Percentiles rank a stretch among this genome's conserved stretches.
phyloP scores from a whole-genome alignment of 2,329 filamentous ascomycete species.

The Aureobasidium pullulans region DNA sequence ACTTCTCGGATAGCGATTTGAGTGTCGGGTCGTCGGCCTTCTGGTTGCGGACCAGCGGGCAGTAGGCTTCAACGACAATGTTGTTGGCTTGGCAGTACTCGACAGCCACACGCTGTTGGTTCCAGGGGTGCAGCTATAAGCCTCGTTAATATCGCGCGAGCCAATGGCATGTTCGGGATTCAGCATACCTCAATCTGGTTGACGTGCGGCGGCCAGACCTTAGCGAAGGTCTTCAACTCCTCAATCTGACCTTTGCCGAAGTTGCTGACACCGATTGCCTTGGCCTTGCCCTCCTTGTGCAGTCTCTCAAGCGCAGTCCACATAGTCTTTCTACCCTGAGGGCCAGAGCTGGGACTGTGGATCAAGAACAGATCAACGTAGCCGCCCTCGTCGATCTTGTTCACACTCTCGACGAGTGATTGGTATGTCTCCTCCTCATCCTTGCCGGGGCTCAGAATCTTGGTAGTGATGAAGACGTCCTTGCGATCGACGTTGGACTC shows the following conservation, averaged over 20 bases:
- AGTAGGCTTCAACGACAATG: constrained; percentile 58
- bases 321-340: constrained; percentile 50
- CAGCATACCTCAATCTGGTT: constrained; percentile 63
- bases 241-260: constrained; percentile 62
- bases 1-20: constrained; percentile 59
- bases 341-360: constrained; percentile 54
- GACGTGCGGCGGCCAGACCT: constrained; percentile 60
- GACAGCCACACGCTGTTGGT: constrained; percentile 55
- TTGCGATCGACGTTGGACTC: constrained; percentile 48
- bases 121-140: constrained; percentile 62
- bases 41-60: constrained; percentile 61
- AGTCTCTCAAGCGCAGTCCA: constrained; percentile 61
- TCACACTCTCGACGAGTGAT: constrained; percentile 53
- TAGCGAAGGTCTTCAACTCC: constrained; percentile 59
- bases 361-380: constrained; percentile 68
- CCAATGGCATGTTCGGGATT: neutral
- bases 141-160: constrained; percentile 8
- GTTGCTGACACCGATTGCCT: constrained; percentile 66
- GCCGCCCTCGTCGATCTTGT: constrained; percentile 52
- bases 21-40: constrained; percentile 63
- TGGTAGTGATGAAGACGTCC: constrained; percentile 63
- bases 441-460: constrained; percentile 51
- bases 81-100: constrained; percentile 51
- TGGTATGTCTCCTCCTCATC: constrained; percentile 53
- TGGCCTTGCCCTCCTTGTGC: constrained; percentile 51